Evolutionary conservation across 805 yeast species (phyloP).

Genomic region (Candida tibetensis): DNA sequence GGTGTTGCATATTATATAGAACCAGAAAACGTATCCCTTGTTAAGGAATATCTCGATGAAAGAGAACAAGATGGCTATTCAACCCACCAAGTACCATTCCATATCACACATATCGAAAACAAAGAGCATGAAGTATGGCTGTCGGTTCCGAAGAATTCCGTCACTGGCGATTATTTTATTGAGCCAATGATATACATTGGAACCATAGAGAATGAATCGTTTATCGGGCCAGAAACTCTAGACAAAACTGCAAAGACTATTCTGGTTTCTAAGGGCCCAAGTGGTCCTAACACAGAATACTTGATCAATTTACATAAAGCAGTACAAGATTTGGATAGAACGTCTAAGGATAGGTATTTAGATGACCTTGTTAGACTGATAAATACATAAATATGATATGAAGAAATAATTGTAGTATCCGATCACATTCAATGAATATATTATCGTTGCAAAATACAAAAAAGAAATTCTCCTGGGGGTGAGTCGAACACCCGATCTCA

Average conservation of each 20-base stretch:
- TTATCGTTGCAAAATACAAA: too few relatives aligned
- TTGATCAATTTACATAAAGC: conserved; percentile 53
- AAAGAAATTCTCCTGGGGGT: conserved; percentile 43
- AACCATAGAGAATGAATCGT: conserved; percentile 73
- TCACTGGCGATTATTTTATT: conserved; percentile 43
- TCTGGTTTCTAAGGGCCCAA: conserved; percentile 61
- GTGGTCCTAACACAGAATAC: conserved; percentile 79
- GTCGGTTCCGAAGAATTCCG: conserved; percentile 15
- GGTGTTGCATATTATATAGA: conserved; percentile 85
- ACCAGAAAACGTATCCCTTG: conserved; percentile 57
- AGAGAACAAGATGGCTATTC: conserved; percentile 91
- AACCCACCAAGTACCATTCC: conserved; percentile 62
- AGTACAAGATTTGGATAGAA: conserved; percentile 23
- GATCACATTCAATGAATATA: too few relatives aligned
- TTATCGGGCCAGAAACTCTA: conserved; percentile 76
- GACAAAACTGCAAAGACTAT: conserved; percentile 61
- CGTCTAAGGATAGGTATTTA: conserved; percentile 29
- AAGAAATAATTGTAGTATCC: too few relatives aligned
- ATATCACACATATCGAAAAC: conserved; percentile 32
- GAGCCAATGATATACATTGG: conserved; percentile 77
- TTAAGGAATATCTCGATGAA: conserved; percentile 66
- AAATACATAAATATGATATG: background rate
- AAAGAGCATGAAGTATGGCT: conserved; percentile 7
- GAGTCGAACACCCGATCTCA: conserved; percentile 52
- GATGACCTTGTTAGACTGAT: conserved; percentile 26